These are phyloP conservation scores for Apophysomyces sp. DNA, from an alignment of 371 early-diverging fungal genomes.

Conservation along the genomic window DNA sequence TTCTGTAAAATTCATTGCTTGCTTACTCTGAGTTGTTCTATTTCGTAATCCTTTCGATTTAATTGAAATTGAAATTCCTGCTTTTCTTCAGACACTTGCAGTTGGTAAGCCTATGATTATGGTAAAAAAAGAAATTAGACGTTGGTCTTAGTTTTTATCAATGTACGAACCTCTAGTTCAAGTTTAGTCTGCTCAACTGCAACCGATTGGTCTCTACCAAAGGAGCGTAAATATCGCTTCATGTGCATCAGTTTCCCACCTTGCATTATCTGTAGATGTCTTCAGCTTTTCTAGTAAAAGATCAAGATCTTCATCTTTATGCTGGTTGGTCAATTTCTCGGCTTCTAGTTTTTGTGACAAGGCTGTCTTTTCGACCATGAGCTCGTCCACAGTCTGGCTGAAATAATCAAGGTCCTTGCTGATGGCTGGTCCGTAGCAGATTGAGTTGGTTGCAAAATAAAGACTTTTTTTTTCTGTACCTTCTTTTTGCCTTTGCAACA, in stretches of 20 bases:
- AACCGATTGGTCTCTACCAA: conserved; percentile 12
- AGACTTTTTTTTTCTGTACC: conserved; percentile 18
- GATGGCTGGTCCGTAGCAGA: conserved; percentile 25
- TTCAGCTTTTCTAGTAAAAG: conserved; percentile 26
- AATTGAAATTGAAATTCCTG: not conserved
- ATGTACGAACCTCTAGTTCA: conserved; percentile 12
- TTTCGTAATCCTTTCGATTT: conserved; percentile 5
- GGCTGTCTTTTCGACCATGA: conserved; percentile 48
- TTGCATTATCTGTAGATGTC: conserved; percentile 19
- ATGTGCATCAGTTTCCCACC: conserved; percentile 7
- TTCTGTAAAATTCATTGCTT: not conserved
- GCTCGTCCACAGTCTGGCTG: conserved; percentile 46
- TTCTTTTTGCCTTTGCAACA: conserved; percentile 47
- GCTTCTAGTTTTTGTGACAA: conserved; percentile 32
- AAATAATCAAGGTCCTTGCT: conserved; percentile 49
- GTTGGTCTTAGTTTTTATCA: not conserved
- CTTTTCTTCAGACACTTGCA: conserved; percentile 7
- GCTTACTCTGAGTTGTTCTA: conserved; percentile 3
- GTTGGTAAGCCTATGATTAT: not conserved
- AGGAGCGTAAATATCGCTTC: not conserved
- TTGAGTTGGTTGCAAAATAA: not conserved
- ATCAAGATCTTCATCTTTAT: conserved; percentile 28
- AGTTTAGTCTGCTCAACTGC: conserved; percentile 13
- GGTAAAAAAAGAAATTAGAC: not conserved
- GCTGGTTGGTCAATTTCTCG: conserved; percentile 27